phyloP scores from a whole-genome alignment of 179 eudicot species.

The Sideroxylon spinosum region DNA sequence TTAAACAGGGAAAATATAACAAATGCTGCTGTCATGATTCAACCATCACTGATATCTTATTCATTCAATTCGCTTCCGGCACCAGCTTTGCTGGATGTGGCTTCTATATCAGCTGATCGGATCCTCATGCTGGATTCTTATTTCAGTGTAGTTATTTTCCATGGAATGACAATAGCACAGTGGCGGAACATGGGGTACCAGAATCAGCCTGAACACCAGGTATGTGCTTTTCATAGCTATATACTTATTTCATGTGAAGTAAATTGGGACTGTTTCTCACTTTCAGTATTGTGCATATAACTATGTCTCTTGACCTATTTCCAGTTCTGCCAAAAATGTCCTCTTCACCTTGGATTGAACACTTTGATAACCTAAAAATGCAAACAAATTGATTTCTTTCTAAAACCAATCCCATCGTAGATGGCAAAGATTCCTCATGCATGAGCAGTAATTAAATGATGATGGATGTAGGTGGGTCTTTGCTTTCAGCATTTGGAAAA shows the following conservation, averaged over 20 bases:
- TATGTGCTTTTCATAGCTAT: slow-evolving; percentile 11
- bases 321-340: no score
- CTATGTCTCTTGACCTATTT: background rate
- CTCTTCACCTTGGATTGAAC: no score
- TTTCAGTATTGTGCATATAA: background rate
- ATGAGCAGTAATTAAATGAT: no score
- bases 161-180: slow-evolving; percentile 94
- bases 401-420: no score
- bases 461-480: no score
- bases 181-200: slow-evolving; percentile 98
- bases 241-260: background rate
- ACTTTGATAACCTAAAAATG: no score
- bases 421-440: no score
- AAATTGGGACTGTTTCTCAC: background rate
- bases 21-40: slow-evolving; percentile 91
- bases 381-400: no score
- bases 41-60: slow-evolving; percentile 86
- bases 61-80: slow-evolving; percentile 73
- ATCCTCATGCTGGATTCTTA: slow-evolving; percentile 84
- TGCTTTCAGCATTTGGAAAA: no score
- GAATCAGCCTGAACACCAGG: slow-evolving; percentile 84
- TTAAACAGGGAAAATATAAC: slow-evolving; percentile 75
- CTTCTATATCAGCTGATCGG: slow-evolving; percentile 83
- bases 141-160: slow-evolving; percentile 91
- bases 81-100: slow-evolving; percentile 80